phyloP scores from a whole-genome alignment of 2,329 filamentous ascomycete species.

The Aspergillus sp. region DNA sequence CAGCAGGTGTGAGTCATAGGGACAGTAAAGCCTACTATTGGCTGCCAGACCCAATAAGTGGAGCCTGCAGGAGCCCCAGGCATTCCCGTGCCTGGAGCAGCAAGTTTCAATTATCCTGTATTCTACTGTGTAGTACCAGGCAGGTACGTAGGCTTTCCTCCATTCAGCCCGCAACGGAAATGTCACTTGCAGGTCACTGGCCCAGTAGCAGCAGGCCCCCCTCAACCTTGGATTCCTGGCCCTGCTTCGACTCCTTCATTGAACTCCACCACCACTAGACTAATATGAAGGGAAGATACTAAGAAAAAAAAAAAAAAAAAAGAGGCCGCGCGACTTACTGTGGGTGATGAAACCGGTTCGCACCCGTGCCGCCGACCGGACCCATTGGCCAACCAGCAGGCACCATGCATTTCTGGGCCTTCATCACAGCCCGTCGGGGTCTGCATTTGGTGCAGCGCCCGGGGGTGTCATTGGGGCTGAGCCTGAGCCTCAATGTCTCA shows the following conservation, averaged over 20 bases:
- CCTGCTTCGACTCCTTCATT: not conserved
- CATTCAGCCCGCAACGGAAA: not conserved
- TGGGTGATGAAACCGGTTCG: slow-evolving; percentile 12
- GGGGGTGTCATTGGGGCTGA: slow-evolving; percentile 6
- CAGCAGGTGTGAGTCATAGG: slow-evolving; percentile 44
- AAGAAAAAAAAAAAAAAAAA: no score
- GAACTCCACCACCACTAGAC: slow-evolving; percentile 4
- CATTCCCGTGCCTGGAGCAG: slow-evolving; percentile 13
- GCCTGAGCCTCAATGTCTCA: slow-evolving; percentile 9
- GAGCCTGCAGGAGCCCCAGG: slow-evolving; percentile 16
- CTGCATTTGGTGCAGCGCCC: slow-evolving; percentile 14
- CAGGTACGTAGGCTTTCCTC: not conserved
- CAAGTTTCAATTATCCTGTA: not conserved
- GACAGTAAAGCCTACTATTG: slow-evolving; percentile 25
- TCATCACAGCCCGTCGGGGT: slow-evolving; percentile 15
- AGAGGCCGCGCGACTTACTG: not conserved
- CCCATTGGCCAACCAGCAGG: slow-evolving; percentile 17
- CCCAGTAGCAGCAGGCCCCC: not conserved
- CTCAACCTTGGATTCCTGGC: not conserved
- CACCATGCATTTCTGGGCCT: not conserved
- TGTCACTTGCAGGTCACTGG: not conserved
- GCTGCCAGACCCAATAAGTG: slow-evolving; percentile 8
- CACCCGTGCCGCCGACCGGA: slow-evolving; percentile 1
- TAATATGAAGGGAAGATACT: no score
- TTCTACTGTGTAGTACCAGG: not conserved